Percentiles rank a stretch among this genome's conserved stretches.
Conservation (phyloP, 495 filamentous ascomycete genomes). For the Aspergillus homomorphus region DNA sequence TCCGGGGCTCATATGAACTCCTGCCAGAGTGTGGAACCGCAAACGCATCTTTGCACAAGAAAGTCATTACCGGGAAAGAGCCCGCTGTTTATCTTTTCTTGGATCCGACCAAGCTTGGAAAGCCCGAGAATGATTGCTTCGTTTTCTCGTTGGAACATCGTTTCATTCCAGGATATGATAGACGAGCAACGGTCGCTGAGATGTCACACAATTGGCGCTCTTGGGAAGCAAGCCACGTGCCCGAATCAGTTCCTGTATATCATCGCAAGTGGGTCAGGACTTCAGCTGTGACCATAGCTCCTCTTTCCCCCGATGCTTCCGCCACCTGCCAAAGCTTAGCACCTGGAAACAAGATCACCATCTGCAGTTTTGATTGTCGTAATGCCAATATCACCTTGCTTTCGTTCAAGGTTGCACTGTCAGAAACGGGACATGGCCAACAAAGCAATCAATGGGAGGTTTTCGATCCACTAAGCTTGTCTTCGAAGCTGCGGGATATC, state of each 20-base stretch:
- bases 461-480: conserved; percentile 19
- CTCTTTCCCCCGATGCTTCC: conserved; percentile 4
- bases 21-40: conserved; percentile 68
- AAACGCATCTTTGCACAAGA: conserved; percentile 53
- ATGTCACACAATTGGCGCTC: conserved; percentile 35
- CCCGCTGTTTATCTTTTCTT: conserved; percentile 61
- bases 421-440: conserved; percentile 13
- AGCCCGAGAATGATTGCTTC: conserved; percentile 53
- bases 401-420: conserved; percentile 18
- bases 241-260: conserved; percentile 21
- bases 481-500: conserved; percentile 22
- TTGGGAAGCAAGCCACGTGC: conserved; percentile 1
- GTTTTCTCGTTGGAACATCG: conserved; percentile 58
- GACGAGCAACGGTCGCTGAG: conserved; percentile 47
- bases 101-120: conserved; percentile 51
- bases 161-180: conserved; percentile 52
- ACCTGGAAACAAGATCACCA: conserved; percentile 9
- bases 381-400: conserved; percentile 29
- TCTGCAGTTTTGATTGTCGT: conserved; percentile 21
- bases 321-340: conserved; percentile 18
- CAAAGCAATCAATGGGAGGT: conserved; percentile 20
- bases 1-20: conserved; percentile 56
- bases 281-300: conserved; percentile 12
- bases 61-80: conserved; percentile 13
- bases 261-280: conserved; percentile 24